phyloP scores from a whole-genome alignment of 192 early-diverging fungal genomes.

The Powellomyces hirtus region DNA sequence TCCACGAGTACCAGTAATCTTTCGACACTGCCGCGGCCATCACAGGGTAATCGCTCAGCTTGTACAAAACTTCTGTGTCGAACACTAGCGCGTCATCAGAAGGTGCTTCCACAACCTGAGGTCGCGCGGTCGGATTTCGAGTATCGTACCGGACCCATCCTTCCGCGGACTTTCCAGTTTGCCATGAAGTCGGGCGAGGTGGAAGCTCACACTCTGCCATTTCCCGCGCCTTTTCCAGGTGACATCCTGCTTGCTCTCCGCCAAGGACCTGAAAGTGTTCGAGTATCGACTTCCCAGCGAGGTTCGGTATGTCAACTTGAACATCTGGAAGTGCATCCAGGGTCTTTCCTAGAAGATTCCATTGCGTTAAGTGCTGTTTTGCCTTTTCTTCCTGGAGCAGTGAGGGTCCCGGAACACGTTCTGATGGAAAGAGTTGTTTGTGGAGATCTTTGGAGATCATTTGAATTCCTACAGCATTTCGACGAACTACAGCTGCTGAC shows the following conservation, averaged over 20 bases:
- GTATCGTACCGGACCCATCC: slow-evolving; percentile 85
- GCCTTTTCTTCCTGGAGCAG: slow-evolving; percentile 19
- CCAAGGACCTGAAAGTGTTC: slow-evolving; percentile 80
- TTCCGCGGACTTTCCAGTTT: slow-evolving; percentile 13
- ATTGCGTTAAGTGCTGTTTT: slow-evolving; percentile 44
- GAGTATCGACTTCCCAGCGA: slow-evolving; percentile 58
- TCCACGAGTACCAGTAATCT: slow-evolving; percentile 89
- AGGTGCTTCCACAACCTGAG: slow-evolving; percentile 27
- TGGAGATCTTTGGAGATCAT: slow-evolving; percentile 55
- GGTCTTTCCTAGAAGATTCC: slow-evolving; percentile 55
- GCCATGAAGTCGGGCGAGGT: slow-evolving; percentile 52
- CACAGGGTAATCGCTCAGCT: slow-evolving; percentile 68
- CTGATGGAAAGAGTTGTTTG: slow-evolving; percentile 41
- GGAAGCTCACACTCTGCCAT: slow-evolving; percentile 35
- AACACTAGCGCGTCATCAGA: slow-evolving; percentile 72
- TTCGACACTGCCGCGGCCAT: slow-evolving; percentile 76
- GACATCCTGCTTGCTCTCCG: slow-evolving; percentile 56
- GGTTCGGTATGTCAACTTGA: slow-evolving; percentile 51
- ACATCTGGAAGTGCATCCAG: slow-evolving; percentile 40
- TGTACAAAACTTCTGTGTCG: slow-evolving; percentile 79
- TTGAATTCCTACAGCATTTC: slow-evolving; percentile 61
- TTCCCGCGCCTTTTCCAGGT: slow-evolving; percentile 49
- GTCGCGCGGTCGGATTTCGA: slow-evolving; percentile 26
- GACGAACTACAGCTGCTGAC: no score
- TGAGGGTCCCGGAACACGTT: neutral